Percentiles rank a stretch among this genome's conserved stretches.
These are phyloP conservation scores for Pseudopithomyces chartarum DNA, from an alignment of 2,329 filamentous ascomycete species.

Conservation along the genomic window DNA sequence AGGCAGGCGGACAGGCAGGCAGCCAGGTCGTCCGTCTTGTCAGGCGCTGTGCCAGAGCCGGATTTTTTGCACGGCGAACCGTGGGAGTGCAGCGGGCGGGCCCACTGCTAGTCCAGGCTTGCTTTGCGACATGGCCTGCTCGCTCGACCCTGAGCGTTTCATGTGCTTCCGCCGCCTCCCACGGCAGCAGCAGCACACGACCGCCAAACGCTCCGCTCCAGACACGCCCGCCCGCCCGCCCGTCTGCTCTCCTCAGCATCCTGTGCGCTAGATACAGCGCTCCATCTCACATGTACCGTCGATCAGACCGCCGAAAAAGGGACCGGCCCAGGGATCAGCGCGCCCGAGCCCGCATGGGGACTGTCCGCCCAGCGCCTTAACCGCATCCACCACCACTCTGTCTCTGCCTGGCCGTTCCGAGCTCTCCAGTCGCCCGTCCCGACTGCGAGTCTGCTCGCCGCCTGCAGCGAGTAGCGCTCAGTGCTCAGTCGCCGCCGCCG, in stretches of 20 bases:
- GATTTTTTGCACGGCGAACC: too few species aligned
- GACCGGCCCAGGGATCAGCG: slow-evolving; percentile 16
- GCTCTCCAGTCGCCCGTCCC: too few species aligned
- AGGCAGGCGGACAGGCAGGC: too few species aligned
- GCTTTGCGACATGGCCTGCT: neutral
- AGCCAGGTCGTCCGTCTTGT: neutral
- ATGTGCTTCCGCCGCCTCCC: neutral
- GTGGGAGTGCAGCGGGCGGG: neutral
- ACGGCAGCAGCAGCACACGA: neutral
- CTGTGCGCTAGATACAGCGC: neutral
- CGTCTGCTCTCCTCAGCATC: neutral
- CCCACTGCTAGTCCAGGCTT: too few species aligned
- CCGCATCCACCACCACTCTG: slow-evolving; percentile 6
- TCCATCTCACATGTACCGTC: slow-evolving; percentile 19
- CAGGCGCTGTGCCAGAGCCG: too few species aligned
- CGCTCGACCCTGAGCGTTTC: neutral
- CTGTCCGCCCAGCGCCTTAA: slow-evolving; percentile 3
- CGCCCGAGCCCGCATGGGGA: slow-evolving; percentile 12
- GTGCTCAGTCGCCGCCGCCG: too few species aligned
- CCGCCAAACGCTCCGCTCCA: neutral
- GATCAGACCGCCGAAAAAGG: slow-evolving; percentile 21
- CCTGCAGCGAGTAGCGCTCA: too few species aligned
- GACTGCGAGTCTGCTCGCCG: neutral
- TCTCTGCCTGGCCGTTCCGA: too few species aligned
- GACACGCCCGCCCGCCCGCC: neutral